These are phyloP conservation scores for Pleurotus cornucopiae DNA, from an alignment of 768 basidiomycete species.

Conservation along the genomic window DNA sequence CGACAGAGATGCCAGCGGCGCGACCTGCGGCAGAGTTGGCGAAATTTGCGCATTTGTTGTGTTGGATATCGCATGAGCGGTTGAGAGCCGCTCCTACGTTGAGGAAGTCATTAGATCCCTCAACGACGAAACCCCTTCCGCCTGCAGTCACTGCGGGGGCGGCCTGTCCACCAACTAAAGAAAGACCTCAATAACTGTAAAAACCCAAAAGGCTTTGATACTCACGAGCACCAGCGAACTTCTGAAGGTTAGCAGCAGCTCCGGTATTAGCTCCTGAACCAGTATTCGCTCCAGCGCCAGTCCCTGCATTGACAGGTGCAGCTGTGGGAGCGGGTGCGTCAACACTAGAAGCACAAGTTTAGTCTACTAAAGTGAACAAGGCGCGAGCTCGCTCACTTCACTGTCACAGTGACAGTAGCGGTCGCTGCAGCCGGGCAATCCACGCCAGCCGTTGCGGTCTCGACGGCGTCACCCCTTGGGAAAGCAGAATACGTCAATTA, in stretches of 20 bases:
- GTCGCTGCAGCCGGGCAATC: background rate
- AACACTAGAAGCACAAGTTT: too few species aligned
- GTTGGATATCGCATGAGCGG: conserved; percentile 56
- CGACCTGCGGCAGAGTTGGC: conserved; percentile 42
- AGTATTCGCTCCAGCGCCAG: conserved; percentile 9
- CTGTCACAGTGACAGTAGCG: conserved; percentile 1
- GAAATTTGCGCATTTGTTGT: conserved; percentile 49
- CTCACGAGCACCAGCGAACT: conserved; percentile 46
- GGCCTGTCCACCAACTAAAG: conserved; percentile 36
- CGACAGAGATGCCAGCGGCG: conserved; percentile 31
- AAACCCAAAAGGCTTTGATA: background rate
- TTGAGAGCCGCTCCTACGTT: conserved; percentile 45
- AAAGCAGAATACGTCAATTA: too few species aligned
- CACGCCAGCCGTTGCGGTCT: conserved; percentile 3
- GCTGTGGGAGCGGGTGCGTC: conserved; percentile 6
- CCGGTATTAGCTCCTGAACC: conserved; percentile 15
- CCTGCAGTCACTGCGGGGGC: conserved; percentile 42
- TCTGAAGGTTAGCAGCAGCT: conserved; percentile 38
- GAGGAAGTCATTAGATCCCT: conserved; percentile 40
- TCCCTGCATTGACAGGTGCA: background rate
- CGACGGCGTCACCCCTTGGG: background rate
- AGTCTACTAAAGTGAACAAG: too few species aligned
- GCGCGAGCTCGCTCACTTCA: background rate
- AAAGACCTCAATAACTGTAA: background rate
- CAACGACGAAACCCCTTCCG: conserved; percentile 45